A percentile compares a stretch with the other conserved stretches of the same genome.
phyloP scores from a whole-genome alignment of 139 green algal species.

The Micractinium sp. region DNA sequence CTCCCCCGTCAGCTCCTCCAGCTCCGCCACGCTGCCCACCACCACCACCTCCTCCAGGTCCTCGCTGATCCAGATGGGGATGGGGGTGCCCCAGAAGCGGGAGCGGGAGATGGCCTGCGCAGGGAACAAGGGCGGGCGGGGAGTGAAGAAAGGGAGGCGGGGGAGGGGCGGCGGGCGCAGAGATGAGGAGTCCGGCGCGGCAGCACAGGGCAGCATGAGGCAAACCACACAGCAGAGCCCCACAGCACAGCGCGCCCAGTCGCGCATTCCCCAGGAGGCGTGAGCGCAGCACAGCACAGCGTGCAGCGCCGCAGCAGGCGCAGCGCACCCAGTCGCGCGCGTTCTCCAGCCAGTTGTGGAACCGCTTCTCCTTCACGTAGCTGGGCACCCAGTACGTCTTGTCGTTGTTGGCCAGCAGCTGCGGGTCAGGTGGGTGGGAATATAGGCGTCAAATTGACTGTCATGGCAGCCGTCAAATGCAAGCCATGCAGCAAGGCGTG shows the following conservation, averaged over 20 bases:
- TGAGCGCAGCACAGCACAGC: not conserved
- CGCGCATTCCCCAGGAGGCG: too few relatives aligned
- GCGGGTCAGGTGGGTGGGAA: not conserved
- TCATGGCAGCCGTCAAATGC: not conserved
- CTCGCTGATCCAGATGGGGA: slow-evolving; percentile 92
- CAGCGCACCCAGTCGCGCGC: slow-evolving; percentile 89
- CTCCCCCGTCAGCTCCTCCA: slow-evolving; percentile 86
- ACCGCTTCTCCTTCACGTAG: slow-evolving; percentile 98
- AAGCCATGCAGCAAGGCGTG: not conserved
- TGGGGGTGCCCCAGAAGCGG: slow-evolving; percentile 98
- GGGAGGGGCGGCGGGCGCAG: slow-evolving; percentile 56
- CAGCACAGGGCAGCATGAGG: not conserved
- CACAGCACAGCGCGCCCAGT: not conserved
- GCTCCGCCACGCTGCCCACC: slow-evolving; percentile 87
- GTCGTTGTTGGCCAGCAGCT: slow-evolving; percentile 89
- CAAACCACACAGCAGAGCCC: not conserved
- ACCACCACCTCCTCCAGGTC: slow-evolving; percentile 92
- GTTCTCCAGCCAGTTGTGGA: slow-evolving; percentile 98
- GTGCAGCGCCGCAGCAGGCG: not conserved
- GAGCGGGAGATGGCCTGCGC: slow-evolving; percentile 68
- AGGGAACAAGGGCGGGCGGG: not conserved
- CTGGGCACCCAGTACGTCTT: slow-evolving; percentile 95
- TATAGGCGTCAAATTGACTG: not conserved
- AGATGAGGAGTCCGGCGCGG: not conserved
- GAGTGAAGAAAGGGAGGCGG: not conserved